A percentile compares a stretch with the other conserved stretches of the same genome.
phyloP scores from a whole-genome alignment of 805 yeast species.

The Candida nemodendra region DNA sequence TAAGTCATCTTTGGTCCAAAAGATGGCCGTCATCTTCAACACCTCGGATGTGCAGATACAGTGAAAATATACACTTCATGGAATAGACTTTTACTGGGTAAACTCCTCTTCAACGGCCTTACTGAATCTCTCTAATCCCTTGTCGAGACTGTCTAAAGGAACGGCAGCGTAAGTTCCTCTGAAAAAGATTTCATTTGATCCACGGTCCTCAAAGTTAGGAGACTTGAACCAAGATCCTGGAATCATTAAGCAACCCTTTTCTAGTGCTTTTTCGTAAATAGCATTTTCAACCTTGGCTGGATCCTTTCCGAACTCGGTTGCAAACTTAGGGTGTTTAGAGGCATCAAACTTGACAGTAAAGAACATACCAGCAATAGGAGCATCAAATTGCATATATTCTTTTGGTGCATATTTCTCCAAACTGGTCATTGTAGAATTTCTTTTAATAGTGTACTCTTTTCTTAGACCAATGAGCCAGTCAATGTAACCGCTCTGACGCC shows the following conservation, averaged over 20 bases:
- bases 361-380: constrained; percentile 88
- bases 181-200: constrained; percentile 57
- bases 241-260: constrained; percentile 65
- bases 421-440: constrained; percentile 84
- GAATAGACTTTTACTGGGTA: too few species aligned
- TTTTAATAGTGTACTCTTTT: constrained; percentile 79
- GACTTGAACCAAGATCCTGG: constrained; percentile 83
- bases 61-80: too few species aligned
- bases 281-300: constrained; percentile 63
- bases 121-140: constrained; percentile 69
- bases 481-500: constrained; percentile 89
- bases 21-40: too few species aligned
- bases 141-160: constrained; percentile 57
- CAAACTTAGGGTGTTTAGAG: constrained; percentile 73
- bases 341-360: constrained; percentile 75
- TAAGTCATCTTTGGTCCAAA: too few species aligned
- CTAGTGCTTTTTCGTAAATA: constrained; percentile 59
- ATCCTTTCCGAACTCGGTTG: constrained; percentile 53
- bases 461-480: constrained; percentile 87
- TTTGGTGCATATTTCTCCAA: constrained; percentile 57
- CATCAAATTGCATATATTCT: constrained; percentile 39
- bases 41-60: too few species aligned
- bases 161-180: constrained; percentile 91
- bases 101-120: constrained; percentile 59
- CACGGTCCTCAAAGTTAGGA: constrained; percentile 46